Percentiles rank a stretch among this genome's conserved stretches.
Evolutionary conservation across 2,329 filamentous ascomycete genomes (phyloP).

Genomic region (Boeremia lycopersici): DNA sequence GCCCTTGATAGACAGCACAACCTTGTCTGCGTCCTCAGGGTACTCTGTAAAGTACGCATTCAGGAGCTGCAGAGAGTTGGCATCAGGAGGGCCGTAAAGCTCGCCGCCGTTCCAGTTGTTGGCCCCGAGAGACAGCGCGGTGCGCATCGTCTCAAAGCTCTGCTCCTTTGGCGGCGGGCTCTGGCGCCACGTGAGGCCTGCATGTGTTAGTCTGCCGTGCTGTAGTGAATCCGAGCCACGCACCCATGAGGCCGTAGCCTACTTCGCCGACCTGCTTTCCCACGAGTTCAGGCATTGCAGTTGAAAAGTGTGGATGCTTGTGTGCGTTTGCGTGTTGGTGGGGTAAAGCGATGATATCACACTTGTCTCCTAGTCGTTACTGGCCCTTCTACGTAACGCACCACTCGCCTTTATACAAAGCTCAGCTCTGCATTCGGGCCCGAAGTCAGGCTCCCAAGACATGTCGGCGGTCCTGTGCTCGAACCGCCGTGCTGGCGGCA

Average conservation of each 20-base stretch:
- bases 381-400: background rate
- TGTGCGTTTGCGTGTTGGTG: background rate
- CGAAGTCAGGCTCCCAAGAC: background rate
- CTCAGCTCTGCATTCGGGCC: background rate
- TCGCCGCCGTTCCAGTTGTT: constrained; percentile 59
- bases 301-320: background rate
- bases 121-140: constrained; percentile 50
- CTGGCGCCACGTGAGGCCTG: constrained; percentile 55
- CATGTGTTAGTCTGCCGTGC: constrained; percentile 14
- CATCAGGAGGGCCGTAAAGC: constrained; percentile 54
- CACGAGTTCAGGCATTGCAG: constrained; percentile 42
- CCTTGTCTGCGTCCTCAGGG: constrained; percentile 56
- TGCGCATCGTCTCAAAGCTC: constrained; percentile 54
- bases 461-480: constrained; percentile 5
- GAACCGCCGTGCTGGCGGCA: background rate
- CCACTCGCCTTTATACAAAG: background rate
- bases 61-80: constrained; percentile 56
- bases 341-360: constrained; percentile 6
- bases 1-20: constrained; percentile 60
- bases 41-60: constrained; percentile 59
- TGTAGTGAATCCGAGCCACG: background rate
- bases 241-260: constrained; percentile 58
- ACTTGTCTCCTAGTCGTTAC: background rate
- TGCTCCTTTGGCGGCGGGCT: constrained; percentile 46
- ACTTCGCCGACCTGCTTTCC: constrained; percentile 49